phyloP scores from a whole-genome alignment of 2,329 filamentous ascomycete genomes.

The Trichoderma sp. region DNA sequence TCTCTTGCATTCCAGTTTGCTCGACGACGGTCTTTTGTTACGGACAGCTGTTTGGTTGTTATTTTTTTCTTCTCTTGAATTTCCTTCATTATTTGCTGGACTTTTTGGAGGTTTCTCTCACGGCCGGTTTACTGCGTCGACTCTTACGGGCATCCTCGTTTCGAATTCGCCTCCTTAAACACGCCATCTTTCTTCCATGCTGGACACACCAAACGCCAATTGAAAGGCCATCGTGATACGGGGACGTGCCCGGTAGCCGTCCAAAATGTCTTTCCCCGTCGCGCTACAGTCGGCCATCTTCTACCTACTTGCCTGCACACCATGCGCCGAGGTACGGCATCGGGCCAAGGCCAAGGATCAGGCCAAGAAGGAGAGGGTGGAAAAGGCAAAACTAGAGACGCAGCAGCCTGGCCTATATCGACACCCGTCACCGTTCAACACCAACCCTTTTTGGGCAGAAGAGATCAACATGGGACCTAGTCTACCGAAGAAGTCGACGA shows the following conservation, averaged over 20 bases:
- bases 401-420: constrained; percentile 74
- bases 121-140: neutral
- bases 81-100: neutral
- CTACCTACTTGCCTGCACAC: constrained; percentile 75
- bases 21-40: neutral
- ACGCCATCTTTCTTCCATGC: constrained; percentile 24
- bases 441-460: constrained; percentile 85
- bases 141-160: neutral
- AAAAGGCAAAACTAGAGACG: constrained; percentile 64
- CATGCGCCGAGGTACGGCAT: constrained; percentile 71
- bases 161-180: neutral
- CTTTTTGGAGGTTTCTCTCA: neutral
- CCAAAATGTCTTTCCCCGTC: constrained; percentile 50
- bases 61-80: neutral
- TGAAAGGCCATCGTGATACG: constrained; percentile 18
- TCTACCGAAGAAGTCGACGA: constrained; percentile 62
- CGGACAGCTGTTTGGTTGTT: constrained; percentile 5
- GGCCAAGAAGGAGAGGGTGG: constrained; percentile 66
- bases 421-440: constrained; percentile 80
- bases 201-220: constrained; percentile 17
- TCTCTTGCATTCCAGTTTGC: constrained; percentile 17
- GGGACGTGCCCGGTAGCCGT: constrained; percentile 22
- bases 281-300: constrained; percentile 76
- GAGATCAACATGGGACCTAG: constrained; percentile 83
- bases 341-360: constrained; percentile 70